phyloP scores from a whole-genome alignment of 495 filamentous ascomycete genomes.

The Penicillium coprophilum region DNA sequence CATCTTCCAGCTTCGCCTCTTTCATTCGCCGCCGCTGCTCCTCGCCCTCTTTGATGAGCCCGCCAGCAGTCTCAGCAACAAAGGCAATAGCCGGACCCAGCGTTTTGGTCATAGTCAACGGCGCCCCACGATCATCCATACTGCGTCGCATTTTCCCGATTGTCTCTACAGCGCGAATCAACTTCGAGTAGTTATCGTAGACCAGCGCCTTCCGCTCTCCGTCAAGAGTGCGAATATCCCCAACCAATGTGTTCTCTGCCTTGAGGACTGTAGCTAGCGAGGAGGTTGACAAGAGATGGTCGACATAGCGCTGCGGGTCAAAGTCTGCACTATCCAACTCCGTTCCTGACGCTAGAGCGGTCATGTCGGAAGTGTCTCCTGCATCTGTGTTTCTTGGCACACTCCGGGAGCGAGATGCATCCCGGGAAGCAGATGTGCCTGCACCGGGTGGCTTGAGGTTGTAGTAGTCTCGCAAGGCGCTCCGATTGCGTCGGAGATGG shows the following conservation, averaged over 20 bases:
- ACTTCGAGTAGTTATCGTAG: conserved; percentile 96
- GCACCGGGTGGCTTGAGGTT: conserved; percentile 64
- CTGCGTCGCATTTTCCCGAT: conserved; percentile 67
- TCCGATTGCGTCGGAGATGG: conserved; percentile 63
- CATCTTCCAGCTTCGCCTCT: conserved; percentile 36
- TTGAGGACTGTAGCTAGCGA: conserved; percentile 67
- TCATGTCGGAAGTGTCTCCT: conserved; percentile 34
- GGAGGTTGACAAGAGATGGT: conserved; percentile 46
- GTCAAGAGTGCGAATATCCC: conserved; percentile 84
- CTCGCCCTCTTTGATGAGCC: conserved; percentile 58
- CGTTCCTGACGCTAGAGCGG: conserved; percentile 35
- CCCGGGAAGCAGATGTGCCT: conserved; percentile 18
- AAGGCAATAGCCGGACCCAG: conserved; percentile 74
- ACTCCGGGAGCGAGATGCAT: conserved; percentile 34
- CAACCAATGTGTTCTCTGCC: conserved; percentile 53
- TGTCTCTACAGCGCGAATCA: conserved; percentile 92
- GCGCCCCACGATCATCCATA: conserved; percentile 49
- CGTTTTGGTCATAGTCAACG: conserved; percentile 56
- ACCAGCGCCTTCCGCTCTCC: conserved; percentile 95
- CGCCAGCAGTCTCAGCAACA: conserved; percentile 74
- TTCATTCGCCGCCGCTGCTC: conserved; percentile 38
- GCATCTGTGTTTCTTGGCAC: conserved; percentile 44
- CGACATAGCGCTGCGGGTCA: conserved; percentile 45
- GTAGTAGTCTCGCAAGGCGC: conserved; percentile 92
- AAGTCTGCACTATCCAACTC: conserved; percentile 52